Percentiles rank a stretch among this genome's conserved stretches.
These are phyloP conservation scores for Epicoccum sorghinum DNA, from an alignment of 2,329 filamentous ascomycete species.

Conservation along the genomic window DNA sequence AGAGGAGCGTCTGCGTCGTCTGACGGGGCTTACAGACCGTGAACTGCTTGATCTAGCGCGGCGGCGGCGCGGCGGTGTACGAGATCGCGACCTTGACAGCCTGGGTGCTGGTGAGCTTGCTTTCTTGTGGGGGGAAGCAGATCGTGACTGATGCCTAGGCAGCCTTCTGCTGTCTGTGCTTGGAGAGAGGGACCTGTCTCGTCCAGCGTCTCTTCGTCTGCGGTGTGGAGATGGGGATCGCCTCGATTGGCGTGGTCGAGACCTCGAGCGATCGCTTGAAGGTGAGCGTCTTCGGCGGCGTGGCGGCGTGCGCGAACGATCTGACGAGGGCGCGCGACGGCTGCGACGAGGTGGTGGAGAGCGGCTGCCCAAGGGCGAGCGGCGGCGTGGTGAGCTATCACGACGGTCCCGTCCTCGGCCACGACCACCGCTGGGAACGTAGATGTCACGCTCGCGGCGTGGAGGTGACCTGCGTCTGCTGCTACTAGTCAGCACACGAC, in stretches of 20 bases:
- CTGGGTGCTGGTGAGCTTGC: constrained; percentile 63
- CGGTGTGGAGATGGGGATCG: constrained; percentile 35
- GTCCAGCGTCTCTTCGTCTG: constrained; percentile 21
- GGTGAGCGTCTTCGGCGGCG: constrained; percentile 33
- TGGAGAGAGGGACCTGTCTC: constrained; percentile 39
- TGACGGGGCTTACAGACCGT: constrained; percentile 49
- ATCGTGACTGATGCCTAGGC: constrained; percentile 53
- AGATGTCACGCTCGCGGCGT: constrained; percentile 62
- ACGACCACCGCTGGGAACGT: constrained; percentile 57
- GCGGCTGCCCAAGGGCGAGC: constrained; percentile 40
- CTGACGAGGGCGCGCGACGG: constrained; percentile 36
- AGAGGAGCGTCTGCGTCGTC: constrained; percentile 53
- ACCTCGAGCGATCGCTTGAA: constrained; percentile 46
- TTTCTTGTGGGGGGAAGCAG: constrained; percentile 55
- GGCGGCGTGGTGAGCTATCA: constrained; percentile 42
- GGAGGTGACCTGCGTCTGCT: constrained; percentile 56
- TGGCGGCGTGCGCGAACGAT: constrained; percentile 50
- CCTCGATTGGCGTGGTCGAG: constrained; percentile 31
- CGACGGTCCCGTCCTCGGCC: constrained; percentile 46
- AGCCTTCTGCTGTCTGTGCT: constrained; percentile 39
- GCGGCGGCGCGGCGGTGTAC: constrained; percentile 43
- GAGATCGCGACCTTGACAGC: constrained; percentile 44
- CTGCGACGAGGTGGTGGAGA: constrained; percentile 36
- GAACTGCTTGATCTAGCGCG: constrained; percentile 46
- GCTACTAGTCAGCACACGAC: constrained; percentile 28